Evolutionary conservation across 2,329 filamentous ascomycete genomes (phyloP), one percentile per base, ranked within the genome.

Genomic region (Gaeumannomyces tritici): DNA sequence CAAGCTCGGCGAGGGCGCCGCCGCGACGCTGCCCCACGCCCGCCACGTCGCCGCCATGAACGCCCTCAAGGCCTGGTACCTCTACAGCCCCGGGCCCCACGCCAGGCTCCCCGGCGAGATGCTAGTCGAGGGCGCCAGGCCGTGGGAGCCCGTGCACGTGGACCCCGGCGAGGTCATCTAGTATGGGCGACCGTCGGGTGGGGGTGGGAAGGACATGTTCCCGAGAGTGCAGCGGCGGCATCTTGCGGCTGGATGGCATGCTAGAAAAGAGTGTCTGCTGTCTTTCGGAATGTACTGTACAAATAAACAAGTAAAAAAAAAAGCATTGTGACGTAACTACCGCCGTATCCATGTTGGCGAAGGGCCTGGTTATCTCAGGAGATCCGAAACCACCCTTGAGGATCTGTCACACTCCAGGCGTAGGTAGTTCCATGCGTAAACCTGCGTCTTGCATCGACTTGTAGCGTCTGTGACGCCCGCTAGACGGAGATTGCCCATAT

Each of bases 21-120:
- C 90, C 28, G 79, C 88, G 59, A 93, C 84, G 74, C 79, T 98
- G 63, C 82, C 91, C 67, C 84, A 91, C 69, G 93, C 90, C 35
- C 85, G 91, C 66, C 82, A 84, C 66, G 84, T 90, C 73, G 95
- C 95, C 26, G 86, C 90, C 51, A 93, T 96, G 70, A 88, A 89
- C 66, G 88, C 92, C 24, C 80, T 99, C 71, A 96, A 96, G 81
- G 83, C 88, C 7, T 99, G 95, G 95, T 99, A 99, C 75, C 80
- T 99, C 61, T 99, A 99, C 79, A 93, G 88, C 73, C 93, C 95
- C 31, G 80, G 82, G 62, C 77, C 80, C 68, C 77, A 84, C 66
- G 83, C 86, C 60, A 81, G 82, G 63, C 79, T 91, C 65, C 89
- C 89, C 28, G 90, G 88, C 71, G 86, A 90, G 66, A 88, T 84